Percentiles rank a stretch among this genome's conserved stretches.
Conservation (phyloP, 352 stramenopile genomes). For the Thraustotheca clavata region DNA sequence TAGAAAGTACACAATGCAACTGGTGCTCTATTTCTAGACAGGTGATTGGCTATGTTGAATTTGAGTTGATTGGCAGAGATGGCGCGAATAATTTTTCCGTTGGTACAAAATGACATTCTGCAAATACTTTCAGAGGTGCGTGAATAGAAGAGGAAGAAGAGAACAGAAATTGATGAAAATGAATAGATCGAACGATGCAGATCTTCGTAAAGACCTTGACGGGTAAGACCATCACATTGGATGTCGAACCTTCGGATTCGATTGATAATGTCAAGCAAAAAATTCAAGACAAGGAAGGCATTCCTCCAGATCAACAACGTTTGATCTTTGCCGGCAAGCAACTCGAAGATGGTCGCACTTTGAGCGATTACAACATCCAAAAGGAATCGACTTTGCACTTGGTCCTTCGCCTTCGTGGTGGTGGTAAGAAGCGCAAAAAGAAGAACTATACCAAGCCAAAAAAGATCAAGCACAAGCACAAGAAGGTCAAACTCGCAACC, state of each 20-base stretch:
- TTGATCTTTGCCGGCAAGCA: conserved; percentile 99
- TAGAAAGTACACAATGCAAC: no score
- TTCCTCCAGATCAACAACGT: conserved; percentile 99
- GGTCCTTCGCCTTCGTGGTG: conserved; percentile 93
- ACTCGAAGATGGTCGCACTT: conserved; percentile 93
- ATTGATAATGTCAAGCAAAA: conserved; percentile 99
- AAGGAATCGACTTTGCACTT: conserved; percentile 98
- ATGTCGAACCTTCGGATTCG: conserved; percentile 98
- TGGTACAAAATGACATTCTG: no score
- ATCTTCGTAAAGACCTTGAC: conserved; percentile 95
- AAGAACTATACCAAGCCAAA: conserved; percentile 99
- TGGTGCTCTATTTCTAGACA: no score
- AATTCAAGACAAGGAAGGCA: conserved; percentile 99
- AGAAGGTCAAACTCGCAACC: conserved; percentile 95
- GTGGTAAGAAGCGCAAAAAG: conserved; percentile 99
- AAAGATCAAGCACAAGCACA: conserved; percentile 97
- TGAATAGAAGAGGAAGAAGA: no score
- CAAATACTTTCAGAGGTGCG: conserved; percentile 4
- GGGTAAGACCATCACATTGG: conserved; percentile 99
- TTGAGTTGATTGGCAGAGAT: background rate
- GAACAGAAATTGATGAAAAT: no score
- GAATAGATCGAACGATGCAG: conserved; percentile 79
- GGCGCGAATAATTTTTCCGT: background rate
- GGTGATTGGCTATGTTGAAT: background rate
- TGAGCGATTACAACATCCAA: conserved; percentile 93